Percentiles rank a stretch among this genome's conserved stretches.
These are phyloP conservation scores for Biancaea sappan DNA, from an alignment of 306 rosid species.

Conservation along the genomic window DNA sequence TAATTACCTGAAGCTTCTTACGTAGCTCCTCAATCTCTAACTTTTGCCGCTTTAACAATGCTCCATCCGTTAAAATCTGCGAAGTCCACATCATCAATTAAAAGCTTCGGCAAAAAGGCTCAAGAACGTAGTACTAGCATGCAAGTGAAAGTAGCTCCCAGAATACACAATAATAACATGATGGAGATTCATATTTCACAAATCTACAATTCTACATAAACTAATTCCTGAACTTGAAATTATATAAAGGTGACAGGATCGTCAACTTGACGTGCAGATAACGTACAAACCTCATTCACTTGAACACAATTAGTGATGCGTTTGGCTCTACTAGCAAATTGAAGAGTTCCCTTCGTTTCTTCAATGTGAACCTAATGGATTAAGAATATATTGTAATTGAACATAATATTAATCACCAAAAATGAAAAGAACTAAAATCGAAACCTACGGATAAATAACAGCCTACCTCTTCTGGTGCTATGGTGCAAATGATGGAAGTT, in stretches of 20 bases:
- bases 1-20: slow-evolving; percentile 80
- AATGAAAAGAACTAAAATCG: not conserved
- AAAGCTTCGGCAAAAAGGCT: not conserved
- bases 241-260: not conserved
- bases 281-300: slow-evolving; percentile 80
- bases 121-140: not conserved
- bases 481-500: slow-evolving; percentile 91
- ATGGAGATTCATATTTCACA: slow-evolving; percentile 17
- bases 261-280: slow-evolving; percentile 18
- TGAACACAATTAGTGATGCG: slow-evolving; percentile 93
- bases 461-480: slow-evolving; percentile 96
- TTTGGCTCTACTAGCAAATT: slow-evolving; percentile 97
- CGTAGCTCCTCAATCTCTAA: slow-evolving; percentile 92
- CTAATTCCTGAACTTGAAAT: slow-evolving; percentile 1
- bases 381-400: slow-evolving; percentile 19
- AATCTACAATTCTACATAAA: not conserved
- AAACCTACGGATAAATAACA: slow-evolving; percentile 10
- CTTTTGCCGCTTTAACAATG: slow-evolving; percentile 89
- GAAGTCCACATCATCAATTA: slow-evolving; percentile 23
- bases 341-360: slow-evolving; percentile 98
- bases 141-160: not conserved
- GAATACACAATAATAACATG: not conserved
- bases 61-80: slow-evolving; percentile 93
- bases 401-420: not conserved
- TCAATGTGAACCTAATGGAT: slow-evolving; percentile 71